Conservation (phyloP, 2,329 filamentous ascomycete genomes). For the Arthrobotrys sinensis region DNA sequence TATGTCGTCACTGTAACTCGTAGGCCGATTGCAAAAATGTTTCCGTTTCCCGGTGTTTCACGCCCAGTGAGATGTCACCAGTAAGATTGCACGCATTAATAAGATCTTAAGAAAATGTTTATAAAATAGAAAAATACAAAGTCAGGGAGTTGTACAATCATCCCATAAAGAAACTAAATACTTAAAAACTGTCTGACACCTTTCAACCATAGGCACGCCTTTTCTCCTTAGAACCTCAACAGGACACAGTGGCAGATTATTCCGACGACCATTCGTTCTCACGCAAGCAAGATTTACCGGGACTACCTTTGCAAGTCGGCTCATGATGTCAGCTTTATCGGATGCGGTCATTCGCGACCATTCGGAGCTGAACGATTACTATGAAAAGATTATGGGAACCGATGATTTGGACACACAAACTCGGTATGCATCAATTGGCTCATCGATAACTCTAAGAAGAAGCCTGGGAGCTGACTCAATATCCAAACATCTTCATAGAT, state of each 20-base stretch:
- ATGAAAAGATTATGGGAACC: conserved; percentile 68
- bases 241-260: neutral
- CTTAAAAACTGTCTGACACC: neutral
- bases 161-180: too few relatives aligned
- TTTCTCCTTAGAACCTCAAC: neutral
- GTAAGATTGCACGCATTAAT: too few relatives aligned
- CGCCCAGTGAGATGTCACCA: too few relatives aligned
- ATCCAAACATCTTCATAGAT: conserved; percentile 60
- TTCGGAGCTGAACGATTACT: conserved; percentile 67
- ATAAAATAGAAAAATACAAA: too few relatives aligned
- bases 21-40: too few relatives aligned
- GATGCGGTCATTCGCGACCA: conserved; percentile 68
- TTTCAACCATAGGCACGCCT: neutral
- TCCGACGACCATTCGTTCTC: conserved; percentile 2
- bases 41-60: too few relatives aligned
- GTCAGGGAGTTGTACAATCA: too few relatives aligned
- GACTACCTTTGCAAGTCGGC: conserved; percentile 25
- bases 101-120: too few relatives aligned
- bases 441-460: neutral
- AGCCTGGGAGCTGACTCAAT: neutral
- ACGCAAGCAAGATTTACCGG: conserved; percentile 18
- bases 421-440: conserved; percentile 28
- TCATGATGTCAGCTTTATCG: conserved; percentile 62
- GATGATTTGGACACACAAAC: conserved; percentile 64
- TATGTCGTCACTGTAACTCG: too few relatives aligned